A percentile compares a stretch with the other conserved stretches of the same genome.
Conservation (phyloP, 1,284 basidiomycete genomes). For the Malassezia sympodialis region DNA sequence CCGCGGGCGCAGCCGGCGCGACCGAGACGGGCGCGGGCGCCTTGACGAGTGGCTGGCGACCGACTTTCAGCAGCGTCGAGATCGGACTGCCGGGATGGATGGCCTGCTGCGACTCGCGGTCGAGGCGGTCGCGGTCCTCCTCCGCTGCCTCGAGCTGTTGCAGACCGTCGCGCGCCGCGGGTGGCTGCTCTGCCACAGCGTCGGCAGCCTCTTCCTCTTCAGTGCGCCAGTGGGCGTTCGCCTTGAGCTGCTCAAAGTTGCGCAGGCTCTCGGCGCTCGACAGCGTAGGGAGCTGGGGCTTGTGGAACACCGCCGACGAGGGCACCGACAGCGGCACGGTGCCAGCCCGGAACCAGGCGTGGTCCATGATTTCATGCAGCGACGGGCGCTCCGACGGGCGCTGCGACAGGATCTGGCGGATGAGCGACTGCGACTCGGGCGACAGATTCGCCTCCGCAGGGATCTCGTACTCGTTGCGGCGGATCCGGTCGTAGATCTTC, state of each 20-base stretch:
- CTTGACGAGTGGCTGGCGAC: conserved; percentile 39
- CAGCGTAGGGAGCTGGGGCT: conserved; percentile 62
- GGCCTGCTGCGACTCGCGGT: conserved; percentile 88
- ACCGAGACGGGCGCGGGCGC: conserved; percentile 15
- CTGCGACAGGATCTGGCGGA: conserved; percentile 73
- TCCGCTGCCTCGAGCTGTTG: conserved; percentile 35
- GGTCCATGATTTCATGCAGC: conserved; percentile 72
- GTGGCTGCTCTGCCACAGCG: conserved; percentile 9
- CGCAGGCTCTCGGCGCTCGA: conserved; percentile 24
- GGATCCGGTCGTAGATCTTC: conserved; percentile 63
- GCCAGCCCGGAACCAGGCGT: conserved; percentile 74
- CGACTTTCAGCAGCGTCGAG: conserved; percentile 63
- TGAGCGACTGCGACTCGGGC: conserved; percentile 63
- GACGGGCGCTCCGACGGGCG: conserved; percentile 60
- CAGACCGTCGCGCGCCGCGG: conserved; percentile 21
- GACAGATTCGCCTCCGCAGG: conserved; percentile 68
- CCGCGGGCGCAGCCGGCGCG: conserved; percentile 11
- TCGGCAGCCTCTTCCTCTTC: conserved; percentile 23
- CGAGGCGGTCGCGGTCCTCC: conserved; percentile 50
- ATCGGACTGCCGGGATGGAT: conserved; percentile 91
- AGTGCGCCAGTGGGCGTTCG: conserved; percentile 27
- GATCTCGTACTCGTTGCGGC: conserved; percentile 86
- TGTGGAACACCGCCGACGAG: conserved; percentile 61
- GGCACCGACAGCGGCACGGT: conserved; percentile 73
- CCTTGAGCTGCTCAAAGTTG: conserved; percentile 39